Conservation (phyloP, 805 yeast genomes). For the Barnettozyma pratensis region DNA sequence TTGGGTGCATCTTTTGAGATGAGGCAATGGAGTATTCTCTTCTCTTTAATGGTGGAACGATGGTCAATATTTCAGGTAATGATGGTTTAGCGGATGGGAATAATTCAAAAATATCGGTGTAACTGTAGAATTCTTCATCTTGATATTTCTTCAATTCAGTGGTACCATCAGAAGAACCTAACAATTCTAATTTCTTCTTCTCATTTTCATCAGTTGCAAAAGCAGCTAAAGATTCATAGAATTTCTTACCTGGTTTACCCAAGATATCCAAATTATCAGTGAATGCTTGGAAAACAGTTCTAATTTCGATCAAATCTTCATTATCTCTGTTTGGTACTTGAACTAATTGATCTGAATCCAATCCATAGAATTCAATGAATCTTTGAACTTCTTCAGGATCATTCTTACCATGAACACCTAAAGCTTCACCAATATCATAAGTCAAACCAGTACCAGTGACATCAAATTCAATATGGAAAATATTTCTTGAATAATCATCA, state of each 20-base stretch:
- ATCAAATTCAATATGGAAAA: slow-evolving; percentile 95
- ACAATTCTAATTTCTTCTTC: slow-evolving; percentile 50
- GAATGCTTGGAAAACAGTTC: slow-evolving; percentile 79
- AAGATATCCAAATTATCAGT: slow-evolving; percentile 79
- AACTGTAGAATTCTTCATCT: slow-evolving; percentile 77
- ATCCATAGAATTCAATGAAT: slow-evolving; percentile 68
- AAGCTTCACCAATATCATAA: slow-evolving; percentile 93
- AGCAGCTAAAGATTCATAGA: slow-evolving; percentile 76
- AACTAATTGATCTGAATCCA: slow-evolving; percentile 63
- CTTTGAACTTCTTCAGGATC: slow-evolving; percentile 55
- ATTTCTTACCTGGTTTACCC: slow-evolving; percentile 94
- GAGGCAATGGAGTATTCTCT: slow-evolving; percentile 98
- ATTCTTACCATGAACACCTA: slow-evolving; percentile 92
- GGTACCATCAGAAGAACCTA: slow-evolving; percentile 79
- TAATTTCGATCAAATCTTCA: slow-evolving; percentile 50
- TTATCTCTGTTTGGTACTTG: slow-evolving; percentile 69
- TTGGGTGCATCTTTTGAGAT: slow-evolving; percentile 87
- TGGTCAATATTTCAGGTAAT: slow-evolving; percentile 58
- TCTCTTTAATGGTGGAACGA: slow-evolving; percentile 86
- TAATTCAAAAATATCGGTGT: slow-evolving; percentile 74
- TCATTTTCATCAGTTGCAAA: slow-evolving; percentile 69
- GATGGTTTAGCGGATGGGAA: slow-evolving; percentile 81
- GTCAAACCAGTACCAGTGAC: slow-evolving; percentile 84
- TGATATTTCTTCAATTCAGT: slow-evolving; percentile 76
- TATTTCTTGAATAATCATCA: slow-evolving; percentile 81